A percentile compares a stretch with the other conserved stretches of the same genome.
These are phyloP conservation scores for Alternaria gansuensis DNA, from an alignment of 2,329 filamentous ascomycete genomes.

Conservation along the genomic window DNA sequence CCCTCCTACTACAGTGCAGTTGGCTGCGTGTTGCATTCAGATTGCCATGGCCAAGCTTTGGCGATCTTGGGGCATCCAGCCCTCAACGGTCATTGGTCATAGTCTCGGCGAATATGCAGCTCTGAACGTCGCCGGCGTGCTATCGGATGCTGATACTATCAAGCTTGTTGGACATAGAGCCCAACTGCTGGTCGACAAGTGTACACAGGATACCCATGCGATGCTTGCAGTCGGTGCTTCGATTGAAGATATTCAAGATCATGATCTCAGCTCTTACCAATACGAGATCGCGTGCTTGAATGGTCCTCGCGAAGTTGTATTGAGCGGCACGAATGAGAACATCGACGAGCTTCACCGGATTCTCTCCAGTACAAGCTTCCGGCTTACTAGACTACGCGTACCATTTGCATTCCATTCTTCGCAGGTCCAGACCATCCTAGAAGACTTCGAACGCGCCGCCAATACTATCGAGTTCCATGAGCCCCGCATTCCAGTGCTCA, in stretches of 20 bases:
- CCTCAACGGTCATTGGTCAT: conserved; percentile 33
- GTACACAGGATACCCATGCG: conserved; percentile 33
- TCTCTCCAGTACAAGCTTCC: too few species aligned
- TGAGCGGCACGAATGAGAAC: conserved; percentile 35
- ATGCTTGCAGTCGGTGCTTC: conserved; percentile 40
- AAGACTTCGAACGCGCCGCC: conserved; percentile 48
- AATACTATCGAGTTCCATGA: conserved; percentile 25
- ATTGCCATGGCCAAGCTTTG: conserved; percentile 42
- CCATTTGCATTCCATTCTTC: conserved; percentile 33
- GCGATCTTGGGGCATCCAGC: conserved; percentile 23
- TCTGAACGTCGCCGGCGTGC: conserved; percentile 47
- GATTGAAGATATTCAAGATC: too few species aligned
- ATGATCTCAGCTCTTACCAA: not conserved
- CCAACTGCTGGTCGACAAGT: conserved; percentile 34
- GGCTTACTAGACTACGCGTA: conserved; percentile 17
- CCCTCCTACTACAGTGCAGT: conserved; percentile 40
- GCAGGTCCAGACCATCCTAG: conserved; percentile 56
- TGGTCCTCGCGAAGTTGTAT: conserved; percentile 37
- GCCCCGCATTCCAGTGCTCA: conserved; percentile 1
- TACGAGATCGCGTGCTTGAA: conserved; percentile 43
- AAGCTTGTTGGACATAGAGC: conserved; percentile 51
- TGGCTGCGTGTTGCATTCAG: conserved; percentile 53
- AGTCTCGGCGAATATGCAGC: conserved; percentile 25
- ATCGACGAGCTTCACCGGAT: conserved; percentile 2
- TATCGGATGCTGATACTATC: conserved; percentile 47